Base-by-base conservation (phyloP, 2,329 filamentous ascomycete species). In the Exophiala sp. region DNA sequence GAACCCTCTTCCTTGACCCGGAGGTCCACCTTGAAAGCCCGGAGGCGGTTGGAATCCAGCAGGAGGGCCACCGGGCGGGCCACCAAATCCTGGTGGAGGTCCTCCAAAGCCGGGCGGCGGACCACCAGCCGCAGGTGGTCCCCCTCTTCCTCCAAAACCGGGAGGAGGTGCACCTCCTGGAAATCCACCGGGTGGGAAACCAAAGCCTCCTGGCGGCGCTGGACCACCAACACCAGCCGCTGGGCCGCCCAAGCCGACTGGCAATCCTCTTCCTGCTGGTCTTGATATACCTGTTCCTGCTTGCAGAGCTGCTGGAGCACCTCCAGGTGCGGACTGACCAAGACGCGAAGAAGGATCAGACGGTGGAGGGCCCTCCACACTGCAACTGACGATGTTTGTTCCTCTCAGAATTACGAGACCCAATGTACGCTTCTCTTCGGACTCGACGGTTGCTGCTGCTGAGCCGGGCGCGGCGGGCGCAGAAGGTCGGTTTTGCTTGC, bases 361-460 rank as follows among this genome's bases (percentile, higher is more conserved):
- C 8, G 95, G 92, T 43, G 94, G 94, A 51, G 94, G 92, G 54
- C 92, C 95, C 69, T 99, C 95, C 60, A 96, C 91, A 7, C 92
- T 95, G 58, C 95, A 83, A 18, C 91, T 96, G 60, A 99, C 89
- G 59, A 99, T 94, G 65, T 96, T 88, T 53, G 91, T 90, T 66
- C 94, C 94, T 66, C 94, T 90, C 60, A 99, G 84, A 65, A 99
- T 99, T 14, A 89, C 91, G 61, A 99, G 80, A 54, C 94, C 94
- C 34, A 99, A 83, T n/a, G 91, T 95, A 67, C 94, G 87, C 81
- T 97, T 97, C 77, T 97, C 94, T 75, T 99, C 92, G 75, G 96
- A 91, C 65, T 95, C 81, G 45, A 87, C 82, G 50, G 74, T 70
- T 68, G 88, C 82, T 60, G 80, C 72, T 47, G 82, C 76, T 63